A percentile compares a stretch with the other conserved stretches of the same genome.
Conservation (phyloP, 345 rosid species). For the Lepidium africanum region DNA sequence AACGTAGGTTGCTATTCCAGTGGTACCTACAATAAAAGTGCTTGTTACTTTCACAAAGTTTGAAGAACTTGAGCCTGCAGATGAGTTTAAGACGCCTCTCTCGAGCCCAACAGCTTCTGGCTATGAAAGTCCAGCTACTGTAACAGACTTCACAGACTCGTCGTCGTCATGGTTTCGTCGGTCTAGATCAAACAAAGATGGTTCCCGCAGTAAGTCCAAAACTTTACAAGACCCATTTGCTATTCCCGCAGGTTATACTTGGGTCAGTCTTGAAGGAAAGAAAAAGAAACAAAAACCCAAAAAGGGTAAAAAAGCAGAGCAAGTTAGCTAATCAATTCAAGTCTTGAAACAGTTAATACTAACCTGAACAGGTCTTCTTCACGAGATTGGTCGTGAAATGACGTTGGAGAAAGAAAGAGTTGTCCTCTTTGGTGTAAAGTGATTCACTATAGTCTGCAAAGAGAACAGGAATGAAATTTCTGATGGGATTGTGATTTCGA, state of each 20-base stretch:
- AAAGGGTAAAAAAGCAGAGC: conserved; percentile 49
- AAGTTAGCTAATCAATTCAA: conserved; percentile 23
- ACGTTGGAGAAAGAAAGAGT: background rate
- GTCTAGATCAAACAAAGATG: conserved; percentile 39
- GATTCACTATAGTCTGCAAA: background rate
- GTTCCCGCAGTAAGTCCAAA: conserved; percentile 51
- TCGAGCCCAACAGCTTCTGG: conserved; percentile 66
- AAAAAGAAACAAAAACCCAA: conserved; percentile 67
- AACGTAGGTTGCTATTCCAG: conserved; percentile 91
- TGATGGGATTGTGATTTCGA: background rate
- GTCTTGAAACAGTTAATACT: conserved; percentile 19
- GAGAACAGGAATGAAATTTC: background rate
- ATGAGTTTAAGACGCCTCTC: conserved; percentile 86
- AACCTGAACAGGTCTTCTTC: conserved; percentile 5
- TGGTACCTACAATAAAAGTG: conserved; percentile 88
- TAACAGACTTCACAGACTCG: conserved; percentile 35
- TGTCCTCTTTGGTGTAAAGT: background rate
- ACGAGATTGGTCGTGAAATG: background rate
- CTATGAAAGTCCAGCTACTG: conserved; percentile 54
- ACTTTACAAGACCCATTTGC: conserved; percentile 67
- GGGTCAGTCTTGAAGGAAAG: conserved; percentile 83
- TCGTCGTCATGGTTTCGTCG: conserved; percentile 93
- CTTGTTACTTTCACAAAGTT: conserved; percentile 87
- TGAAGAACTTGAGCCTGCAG: conserved; percentile 74
- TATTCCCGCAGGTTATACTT: conserved; percentile 64